A percentile compares a stretch with the other conserved stretches of the same genome.
Conservation (phyloP, 495 filamentous ascomycete genomes). For the Podospora appendiculata region DNA sequence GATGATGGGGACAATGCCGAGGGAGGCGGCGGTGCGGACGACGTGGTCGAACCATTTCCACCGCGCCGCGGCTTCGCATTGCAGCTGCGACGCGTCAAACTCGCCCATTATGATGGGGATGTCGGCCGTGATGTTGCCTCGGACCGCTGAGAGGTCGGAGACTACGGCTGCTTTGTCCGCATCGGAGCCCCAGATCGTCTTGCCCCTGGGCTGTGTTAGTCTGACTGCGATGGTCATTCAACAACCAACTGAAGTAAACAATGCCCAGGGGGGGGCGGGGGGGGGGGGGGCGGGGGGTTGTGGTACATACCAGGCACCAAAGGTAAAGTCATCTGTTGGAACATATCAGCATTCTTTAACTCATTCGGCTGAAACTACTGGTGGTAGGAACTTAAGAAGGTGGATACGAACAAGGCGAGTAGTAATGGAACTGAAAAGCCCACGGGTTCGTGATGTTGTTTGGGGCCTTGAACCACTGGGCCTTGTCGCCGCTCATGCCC, state of each 20-base stretch:
- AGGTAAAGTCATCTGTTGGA: slow-evolving; percentile 36
- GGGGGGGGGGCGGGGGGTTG: not conserved
- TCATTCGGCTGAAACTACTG: slow-evolving; percentile 22
- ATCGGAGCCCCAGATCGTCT: slow-evolving; percentile 52
- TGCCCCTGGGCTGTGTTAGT: slow-evolving; percentile 30
- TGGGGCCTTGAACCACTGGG: slow-evolving; percentile 45
- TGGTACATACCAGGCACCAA: slow-evolving; percentile 34
- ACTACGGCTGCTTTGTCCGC: slow-evolving; percentile 42
- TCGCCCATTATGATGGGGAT: slow-evolving; percentile 54
- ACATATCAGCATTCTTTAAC: not conserved
- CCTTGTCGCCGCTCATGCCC: slow-evolving; percentile 45
- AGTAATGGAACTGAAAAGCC: slow-evolving; percentile 58
- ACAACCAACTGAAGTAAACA: too few relatives aligned
- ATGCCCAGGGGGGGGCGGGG: not conserved
- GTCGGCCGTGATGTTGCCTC: slow-evolving; percentile 41
- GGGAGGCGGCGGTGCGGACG: slow-evolving; percentile 35
- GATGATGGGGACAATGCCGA: slow-evolving; percentile 40
- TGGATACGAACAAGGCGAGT: slow-evolving; percentile 39
- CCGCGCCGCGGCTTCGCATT: slow-evolving; percentile 46
- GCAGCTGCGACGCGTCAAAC: slow-evolving; percentile 41
- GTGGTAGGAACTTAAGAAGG: too few relatives aligned
- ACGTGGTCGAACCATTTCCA: slow-evolving; percentile 54
- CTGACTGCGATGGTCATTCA: not conserved
- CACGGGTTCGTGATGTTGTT: slow-evolving; percentile 47
- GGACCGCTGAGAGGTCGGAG: slow-evolving; percentile 43